These are phyloP conservation scores for Rhynchospora tenuis DNA, from an alignment of 176 grass and related monocot genomes.

Conservation along the genomic window DNA sequence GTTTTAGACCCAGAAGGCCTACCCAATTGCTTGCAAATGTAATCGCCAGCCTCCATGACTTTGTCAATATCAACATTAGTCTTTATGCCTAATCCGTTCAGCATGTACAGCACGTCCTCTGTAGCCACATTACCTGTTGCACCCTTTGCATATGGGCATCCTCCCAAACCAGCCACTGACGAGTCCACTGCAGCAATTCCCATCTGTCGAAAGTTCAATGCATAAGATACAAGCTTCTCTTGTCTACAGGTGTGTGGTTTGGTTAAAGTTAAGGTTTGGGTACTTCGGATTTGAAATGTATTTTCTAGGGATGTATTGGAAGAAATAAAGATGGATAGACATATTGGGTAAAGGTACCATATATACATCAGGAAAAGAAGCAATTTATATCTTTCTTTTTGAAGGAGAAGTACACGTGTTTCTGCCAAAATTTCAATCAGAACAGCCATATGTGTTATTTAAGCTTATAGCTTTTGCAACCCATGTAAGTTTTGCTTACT, in stretches of 20 bases:
- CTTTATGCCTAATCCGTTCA: conserved; percentile 75
- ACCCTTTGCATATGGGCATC: conserved; percentile 82
- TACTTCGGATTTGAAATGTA: background rate
- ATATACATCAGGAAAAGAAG: too few relatives aligned
- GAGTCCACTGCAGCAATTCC: conserved; percentile 64
- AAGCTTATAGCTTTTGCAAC: background rate
- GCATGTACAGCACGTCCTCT: conserved; percentile 85
- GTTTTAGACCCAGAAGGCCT: conserved; percentile 64
- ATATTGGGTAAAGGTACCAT: background rate
- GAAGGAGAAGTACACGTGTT: too few relatives aligned
- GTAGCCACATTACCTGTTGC: conserved; percentile 81
- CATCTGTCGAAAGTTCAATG: conserved; percentile 38
- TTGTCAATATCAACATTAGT: conserved; percentile 64
- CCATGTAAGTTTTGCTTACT: conserved; percentile 37
- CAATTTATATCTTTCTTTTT: too few relatives aligned
- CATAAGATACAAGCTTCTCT: background rate
- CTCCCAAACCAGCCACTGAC: conserved; percentile 78
- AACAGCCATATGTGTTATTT: background rate
- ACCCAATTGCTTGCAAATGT: conserved; percentile 78
- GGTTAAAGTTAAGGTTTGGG: background rate
- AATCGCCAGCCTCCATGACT: conserved; percentile 74
- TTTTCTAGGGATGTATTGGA: background rate
- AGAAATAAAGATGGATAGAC: background rate
- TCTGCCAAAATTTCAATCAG: background rate
- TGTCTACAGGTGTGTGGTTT: background rate